phyloP scores from a whole-genome alignment of 768 basidiomycete genomes.

The Kwoniella heveanensis region DNA sequence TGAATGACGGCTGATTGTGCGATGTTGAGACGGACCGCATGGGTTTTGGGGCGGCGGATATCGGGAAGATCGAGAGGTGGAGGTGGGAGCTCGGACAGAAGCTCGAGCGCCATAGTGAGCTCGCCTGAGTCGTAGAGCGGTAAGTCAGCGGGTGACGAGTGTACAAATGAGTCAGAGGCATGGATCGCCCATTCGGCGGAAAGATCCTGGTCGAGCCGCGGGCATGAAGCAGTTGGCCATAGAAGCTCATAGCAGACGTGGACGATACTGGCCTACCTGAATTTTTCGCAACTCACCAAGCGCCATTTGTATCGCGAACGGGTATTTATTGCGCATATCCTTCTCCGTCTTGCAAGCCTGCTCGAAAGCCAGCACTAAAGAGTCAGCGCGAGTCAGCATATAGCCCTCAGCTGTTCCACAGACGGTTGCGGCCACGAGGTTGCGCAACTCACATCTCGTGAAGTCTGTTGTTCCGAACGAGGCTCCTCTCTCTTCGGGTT shows the following conservation, averaged over 20 bases:
- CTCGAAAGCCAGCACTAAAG: conserved; percentile 17
- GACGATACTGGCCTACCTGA: no score
- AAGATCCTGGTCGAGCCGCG: no score
- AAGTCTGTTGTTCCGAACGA: neutral
- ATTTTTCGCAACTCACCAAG: conserved; percentile 22
- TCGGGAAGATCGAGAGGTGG: neutral
- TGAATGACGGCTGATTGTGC: conserved; percentile 9
- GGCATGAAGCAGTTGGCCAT: no score
- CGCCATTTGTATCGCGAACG: conserved; percentile 20
- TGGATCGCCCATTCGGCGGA: no score
- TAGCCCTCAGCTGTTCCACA: no score
- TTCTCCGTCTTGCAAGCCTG: conserved; percentile 10
- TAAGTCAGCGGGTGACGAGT: conserved; percentile 1
- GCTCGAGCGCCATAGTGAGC: conserved; percentile 5
- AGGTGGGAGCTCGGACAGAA: conserved; percentile 12
- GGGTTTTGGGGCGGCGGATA: conserved; percentile 10
- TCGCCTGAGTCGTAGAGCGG: conserved; percentile 2
- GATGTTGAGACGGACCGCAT: conserved; percentile 15
- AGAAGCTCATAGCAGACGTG: no score
- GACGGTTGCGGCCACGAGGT: no score
- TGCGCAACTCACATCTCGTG: conserved; percentile 6
- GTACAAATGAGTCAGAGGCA: no score
- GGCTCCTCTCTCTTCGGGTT: neutral
- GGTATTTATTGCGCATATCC: conserved; percentile 1
- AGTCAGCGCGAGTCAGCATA: neutral